Base-by-base conservation (phyloP, 495 filamentous ascomycete genomes). In the Talaromyces wortmannii region DNA sequence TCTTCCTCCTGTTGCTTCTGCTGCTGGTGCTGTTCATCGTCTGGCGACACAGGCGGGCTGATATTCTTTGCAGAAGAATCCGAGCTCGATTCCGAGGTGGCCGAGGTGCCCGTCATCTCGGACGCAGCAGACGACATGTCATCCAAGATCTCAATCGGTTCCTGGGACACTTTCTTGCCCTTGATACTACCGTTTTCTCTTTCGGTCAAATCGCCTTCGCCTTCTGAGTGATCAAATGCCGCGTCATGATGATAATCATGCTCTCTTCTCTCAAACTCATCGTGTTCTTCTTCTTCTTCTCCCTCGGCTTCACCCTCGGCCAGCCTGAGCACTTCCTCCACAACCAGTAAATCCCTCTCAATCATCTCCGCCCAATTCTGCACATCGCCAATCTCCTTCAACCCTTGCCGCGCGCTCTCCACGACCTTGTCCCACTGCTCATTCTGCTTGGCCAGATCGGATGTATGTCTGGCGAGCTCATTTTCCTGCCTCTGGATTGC, bases 301-400 rank as follows among this genome's bases (percentile, higher is more conserved):
- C 31, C 53, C 45, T 30, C 29, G 30, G 11, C 15, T 8, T 33
- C 61, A 61, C 64, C 57, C 65, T 80, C 70, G 57, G 80, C 90
- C 57, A 88, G 65, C 63, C 87, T 72, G 68, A 96, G 62, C 52
- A 89, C 90, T 80, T 96, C 91, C 72, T 95, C 91, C 40, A 98
- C 63, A 56, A 95, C 83, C 62, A 91, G 64, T 58, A 98, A 80
- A 73, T 97, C 92, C 67, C 89, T 70, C 78, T 98, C 94, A 62
- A 97, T 78, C 77, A 95, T 80, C 82, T 98, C 94, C 43, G 92
- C 92, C 92, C 92, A 97, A 67, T 96, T 96, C 81, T 97, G 94
- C 69, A 97, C 83, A 66, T 97, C 90, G 31, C 94, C 94, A 62
- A 96, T 81, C 79, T 95, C 90, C 75, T 96, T 96, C 48, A 98